Evolutionary conservation across 1,284 basidiomycete species (phyloP), one percentile per base, ranked within the genome.

Genomic region (Fomitopsis palustris): DNA sequence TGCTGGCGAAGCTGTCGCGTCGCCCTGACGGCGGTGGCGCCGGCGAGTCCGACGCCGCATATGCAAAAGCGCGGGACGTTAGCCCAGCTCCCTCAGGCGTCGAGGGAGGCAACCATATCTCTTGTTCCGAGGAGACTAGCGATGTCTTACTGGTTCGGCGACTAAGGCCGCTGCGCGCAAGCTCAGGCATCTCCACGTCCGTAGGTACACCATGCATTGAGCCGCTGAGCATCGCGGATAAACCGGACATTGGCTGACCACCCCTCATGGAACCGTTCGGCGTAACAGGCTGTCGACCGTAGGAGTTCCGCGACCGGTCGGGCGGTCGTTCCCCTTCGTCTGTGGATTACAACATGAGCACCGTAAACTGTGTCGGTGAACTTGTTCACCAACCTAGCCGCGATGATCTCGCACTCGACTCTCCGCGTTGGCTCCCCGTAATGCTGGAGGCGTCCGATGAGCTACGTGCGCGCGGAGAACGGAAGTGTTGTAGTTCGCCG

Each of bases 1-100:
- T 63, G 47, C 59, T 59, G 4, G 41, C 21, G 10, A 49, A 27
- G n/a, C 58, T 53, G 16, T 65, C 66, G 14, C 62, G 60, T n/a
- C 57, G 62, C 27, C 47, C 57, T 4, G 45, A n/a, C 27, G 23
- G 45, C 9, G 63, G 64, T 9, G 58, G 60, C 9, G 64, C 53
- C 19, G 64, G 61, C 1, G 67, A 64, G 4, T 60, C 42, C 17
- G 59, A 41, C 19, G 64, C 56, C 17, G 69, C 67, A 53, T 67
- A 65, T 17, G 62, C 64, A 45, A 64, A 63, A 4, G 67, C 62
- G 4, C 68, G 66, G 27, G 70, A 72, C 1, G 59, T 62, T 4
- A 60, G 38, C 12, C 62, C 55, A 16, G 27, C 21, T 27, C 61
- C 60, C 8, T 67, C 60, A 35, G 55, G 58, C 6, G 64, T 55